Evolutionary conservation across 495 filamentous ascomycete genomes (phyloP).

Genomic region (Parathielavia hyrcaniae): DNA sequence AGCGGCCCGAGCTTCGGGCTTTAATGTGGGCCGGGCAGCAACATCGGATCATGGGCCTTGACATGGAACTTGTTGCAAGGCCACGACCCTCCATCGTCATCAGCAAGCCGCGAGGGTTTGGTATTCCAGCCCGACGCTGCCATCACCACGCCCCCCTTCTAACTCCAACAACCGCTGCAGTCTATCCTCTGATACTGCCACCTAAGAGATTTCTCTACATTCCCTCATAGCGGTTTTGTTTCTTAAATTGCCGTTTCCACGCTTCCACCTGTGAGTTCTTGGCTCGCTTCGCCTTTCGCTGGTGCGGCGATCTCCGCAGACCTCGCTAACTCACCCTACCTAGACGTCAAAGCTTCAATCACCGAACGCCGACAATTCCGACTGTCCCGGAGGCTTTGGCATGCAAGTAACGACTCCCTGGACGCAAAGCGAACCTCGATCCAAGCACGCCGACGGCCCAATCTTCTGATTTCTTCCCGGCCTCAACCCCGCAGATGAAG

Average conservation of each 20-base stretch:
- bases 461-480: too few relatives aligned
- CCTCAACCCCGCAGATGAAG: slow-evolving; percentile 29
- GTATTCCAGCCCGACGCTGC: neutral
- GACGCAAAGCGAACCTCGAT: neutral
- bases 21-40: slow-evolving; percentile 5
- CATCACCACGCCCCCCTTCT: neutral
- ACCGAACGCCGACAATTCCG: neutral
- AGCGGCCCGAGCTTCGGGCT: slow-evolving; percentile 18
- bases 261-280: too few relatives aligned
- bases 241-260: too few relatives aligned
- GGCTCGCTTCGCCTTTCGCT: too few relatives aligned
- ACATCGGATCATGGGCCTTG: neutral
- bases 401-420: neutral
- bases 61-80: neutral
- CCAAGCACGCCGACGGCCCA: too few relatives aligned
- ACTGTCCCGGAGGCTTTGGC: neutral
- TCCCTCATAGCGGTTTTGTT: too few relatives aligned
- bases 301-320: too few relatives aligned
- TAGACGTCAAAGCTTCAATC: neutral
- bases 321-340: too few relatives aligned
- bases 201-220: too few relatives aligned
- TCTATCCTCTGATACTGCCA: too few relatives aligned
- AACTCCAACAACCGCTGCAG: neutral
- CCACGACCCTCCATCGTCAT: slow-evolving; percentile 16
- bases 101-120: slow-evolving; percentile 3